Evolutionary conservation across 1,284 basidiomycete species (phyloP).

Genomic region (Cystobasidium sp.): DNA sequence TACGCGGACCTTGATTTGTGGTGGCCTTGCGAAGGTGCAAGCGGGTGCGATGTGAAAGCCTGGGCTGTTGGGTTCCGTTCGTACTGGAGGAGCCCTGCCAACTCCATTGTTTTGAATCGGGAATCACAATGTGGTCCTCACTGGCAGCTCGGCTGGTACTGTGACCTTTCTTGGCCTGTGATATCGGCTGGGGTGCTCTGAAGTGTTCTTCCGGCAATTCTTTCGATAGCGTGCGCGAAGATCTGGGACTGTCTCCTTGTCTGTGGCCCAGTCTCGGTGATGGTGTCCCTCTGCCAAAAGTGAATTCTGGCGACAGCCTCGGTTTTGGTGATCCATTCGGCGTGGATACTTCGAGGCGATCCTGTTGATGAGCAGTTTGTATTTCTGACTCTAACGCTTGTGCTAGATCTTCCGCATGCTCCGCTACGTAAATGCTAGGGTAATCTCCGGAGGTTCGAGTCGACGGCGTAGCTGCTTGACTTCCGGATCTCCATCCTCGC

Average conservation of each 20-base stretch:
- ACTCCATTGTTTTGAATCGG: neutral
- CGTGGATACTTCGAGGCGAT: neutral
- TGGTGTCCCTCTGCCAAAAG: constrained; percentile 33
- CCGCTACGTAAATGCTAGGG: constrained; percentile 3
- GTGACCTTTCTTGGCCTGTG: neutral
- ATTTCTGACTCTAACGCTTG: constrained; percentile 6
- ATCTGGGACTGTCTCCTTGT: neutral
- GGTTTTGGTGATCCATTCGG: constrained; percentile 14
- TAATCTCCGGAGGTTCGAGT: constrained; percentile 12
- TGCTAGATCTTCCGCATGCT: constrained; percentile 15
- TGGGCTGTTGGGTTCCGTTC: neutral
- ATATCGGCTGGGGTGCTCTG: neutral
- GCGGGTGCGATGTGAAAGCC: neutral
- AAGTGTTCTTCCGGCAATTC: neutral
- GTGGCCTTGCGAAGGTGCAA: constrained; percentile 8
- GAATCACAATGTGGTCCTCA: constrained; percentile 25
- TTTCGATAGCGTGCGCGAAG: neutral
- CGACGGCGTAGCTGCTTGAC: constrained; percentile 27
- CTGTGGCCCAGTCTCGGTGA: constrained; percentile 20
- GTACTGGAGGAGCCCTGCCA: constrained; percentile 8
- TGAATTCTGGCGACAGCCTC: constrained; percentile 34
- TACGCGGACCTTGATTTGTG: constrained; percentile 18
- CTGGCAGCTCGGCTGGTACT: constrained; percentile 24
- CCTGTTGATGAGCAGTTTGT: constrained; percentile 3
- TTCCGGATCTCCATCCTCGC: constrained; percentile 35